Evolutionary conservation across 2,329 filamentous ascomycete genomes (phyloP), one percentile per base, ranked within the genome.

Genomic region (Aspergillus tamarii): DNA sequence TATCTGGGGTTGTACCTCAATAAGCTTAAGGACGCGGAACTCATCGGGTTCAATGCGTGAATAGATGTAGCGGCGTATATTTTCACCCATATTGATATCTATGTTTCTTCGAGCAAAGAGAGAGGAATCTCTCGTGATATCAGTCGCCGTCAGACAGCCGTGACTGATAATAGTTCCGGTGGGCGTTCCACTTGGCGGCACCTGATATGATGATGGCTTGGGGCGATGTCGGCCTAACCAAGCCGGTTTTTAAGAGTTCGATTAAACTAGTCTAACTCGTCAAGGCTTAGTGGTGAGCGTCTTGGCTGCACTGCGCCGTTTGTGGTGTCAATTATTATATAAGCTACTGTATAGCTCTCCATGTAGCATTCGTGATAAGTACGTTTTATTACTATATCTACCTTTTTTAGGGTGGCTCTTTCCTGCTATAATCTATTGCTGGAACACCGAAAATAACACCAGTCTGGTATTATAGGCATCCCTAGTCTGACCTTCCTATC

Each of bases 111-210:
- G n/a, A 2, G 41, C 9, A 21, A n/a, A 9, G 0, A 23, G n/a
- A 23, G n/a, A 23, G 0, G 3, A n/a, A 12, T 45, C 0, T 12
- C 19, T 4, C 8, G 16, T 0, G 16, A 41, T 41, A 19, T 7
- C 7, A 9, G 1, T 8, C 5, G 5, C 34, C 3, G 16, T n/a
- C 7, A 9, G 36, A 19, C 2, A 41, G 7, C 26, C 2, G 6
- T 6, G n/a, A 2, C 41, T 11, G n/a, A 6, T 21, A 45, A 23
- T 12, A 3, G 23, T 21, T 5, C 14, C 4, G 5, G n/a, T 12
- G 21, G n/a, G 23, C 43, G 8, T 21, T 23, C 11, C n/a, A 12
- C 43, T 23, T 45, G 43, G 21, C 43, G 14, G n/a, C 9, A 14
- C 9, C n/a, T 12, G 21, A 45, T 4, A 14, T n/a, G 21, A 14